These are phyloP conservation scores for Asterochloris sp. DNA, from an alignment of 139 green algal species.

Conservation along the genomic window DNA sequence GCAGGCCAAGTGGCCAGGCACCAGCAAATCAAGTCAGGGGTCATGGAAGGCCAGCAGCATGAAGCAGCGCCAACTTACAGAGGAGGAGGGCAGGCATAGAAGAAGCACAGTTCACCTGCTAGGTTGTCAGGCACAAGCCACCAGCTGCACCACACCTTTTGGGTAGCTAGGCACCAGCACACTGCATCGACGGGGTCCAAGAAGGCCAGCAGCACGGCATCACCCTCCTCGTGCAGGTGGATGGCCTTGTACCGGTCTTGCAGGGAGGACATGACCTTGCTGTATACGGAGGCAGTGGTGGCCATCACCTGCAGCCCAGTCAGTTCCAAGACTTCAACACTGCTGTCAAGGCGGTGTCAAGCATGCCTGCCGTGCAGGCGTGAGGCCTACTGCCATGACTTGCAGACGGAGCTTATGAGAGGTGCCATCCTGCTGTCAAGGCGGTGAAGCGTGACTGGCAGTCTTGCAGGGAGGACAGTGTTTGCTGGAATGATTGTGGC, in stretches of 20 bases:
- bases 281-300: not conserved
- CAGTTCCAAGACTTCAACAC: not conserved
- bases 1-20: not conserved
- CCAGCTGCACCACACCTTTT: not conserved
- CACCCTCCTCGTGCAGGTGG: conserved; percentile 6
- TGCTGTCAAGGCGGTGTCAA: no score
- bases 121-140: no score
- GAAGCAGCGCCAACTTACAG: no score
- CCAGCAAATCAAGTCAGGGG: not conserved
- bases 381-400: not conserved
- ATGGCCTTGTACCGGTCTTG: conserved; percentile 10
- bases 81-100: no score
- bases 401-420: no score
- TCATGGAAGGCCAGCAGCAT: no score
- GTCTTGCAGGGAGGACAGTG: no score
- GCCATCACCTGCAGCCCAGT: conserved; percentile 1
- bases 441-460: no score
- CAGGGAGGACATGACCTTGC: conserved; percentile 1
- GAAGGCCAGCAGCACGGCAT: conserved; percentile 4
- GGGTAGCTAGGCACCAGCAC: conserved; percentile 11
- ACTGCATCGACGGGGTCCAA: conserved; percentile 4
- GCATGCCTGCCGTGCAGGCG: not conserved
- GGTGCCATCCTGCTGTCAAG: no score
- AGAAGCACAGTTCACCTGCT: no score
- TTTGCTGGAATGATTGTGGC: no score